Conservation (phyloP, 352 stramenopile species). For the Achlya hypogyna region DNA sequence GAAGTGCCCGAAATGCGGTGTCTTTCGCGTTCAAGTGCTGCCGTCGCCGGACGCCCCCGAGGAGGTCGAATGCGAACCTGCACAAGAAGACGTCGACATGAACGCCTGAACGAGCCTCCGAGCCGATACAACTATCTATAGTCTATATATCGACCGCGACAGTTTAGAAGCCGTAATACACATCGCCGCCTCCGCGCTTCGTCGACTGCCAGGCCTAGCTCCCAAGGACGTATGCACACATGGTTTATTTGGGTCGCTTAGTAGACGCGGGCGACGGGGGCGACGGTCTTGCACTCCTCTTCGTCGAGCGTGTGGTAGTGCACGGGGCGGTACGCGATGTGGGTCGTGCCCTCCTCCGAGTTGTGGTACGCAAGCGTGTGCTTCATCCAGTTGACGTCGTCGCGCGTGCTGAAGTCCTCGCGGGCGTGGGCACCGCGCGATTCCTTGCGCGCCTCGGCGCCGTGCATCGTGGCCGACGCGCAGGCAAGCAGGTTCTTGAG, state of each 20-base stretch:
- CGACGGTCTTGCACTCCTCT: conserved; percentile 89
- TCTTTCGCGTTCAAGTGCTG: conserved; percentile 3
- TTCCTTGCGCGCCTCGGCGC: conserved; percentile 92
- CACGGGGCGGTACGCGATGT: conserved; percentile 86
- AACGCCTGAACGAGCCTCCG: neutral
- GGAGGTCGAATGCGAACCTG: too few species aligned
- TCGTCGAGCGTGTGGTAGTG: conserved; percentile 94
- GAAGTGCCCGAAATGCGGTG: conserved; percentile 21
- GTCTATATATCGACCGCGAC: neutral
- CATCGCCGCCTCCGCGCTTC: too few species aligned
- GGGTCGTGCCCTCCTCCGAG: conserved; percentile 75
- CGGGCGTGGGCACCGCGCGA: conserved; percentile 92
- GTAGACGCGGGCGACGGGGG: conserved; percentile 94
- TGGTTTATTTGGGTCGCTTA: conserved; percentile 58
- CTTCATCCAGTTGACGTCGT: conserved; percentile 97
- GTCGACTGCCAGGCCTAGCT: too few species aligned
- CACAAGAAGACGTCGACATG: conserved; percentile 16
- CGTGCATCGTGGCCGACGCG: conserved; percentile 92
- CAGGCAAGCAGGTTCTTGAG: conserved; percentile 90
- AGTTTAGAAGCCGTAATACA: too few species aligned
- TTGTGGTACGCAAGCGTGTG: conserved; percentile 93
- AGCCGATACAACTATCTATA: neutral
- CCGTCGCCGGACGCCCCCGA: neutral
- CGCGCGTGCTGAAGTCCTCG: conserved; percentile 90
- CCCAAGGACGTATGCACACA: too few species aligned